Evolutionary conservation across 1,284 basidiomycete species (phyloP), one percentile per base, ranked within the genome.

Genomic region (Inonotus obliquus): DNA sequence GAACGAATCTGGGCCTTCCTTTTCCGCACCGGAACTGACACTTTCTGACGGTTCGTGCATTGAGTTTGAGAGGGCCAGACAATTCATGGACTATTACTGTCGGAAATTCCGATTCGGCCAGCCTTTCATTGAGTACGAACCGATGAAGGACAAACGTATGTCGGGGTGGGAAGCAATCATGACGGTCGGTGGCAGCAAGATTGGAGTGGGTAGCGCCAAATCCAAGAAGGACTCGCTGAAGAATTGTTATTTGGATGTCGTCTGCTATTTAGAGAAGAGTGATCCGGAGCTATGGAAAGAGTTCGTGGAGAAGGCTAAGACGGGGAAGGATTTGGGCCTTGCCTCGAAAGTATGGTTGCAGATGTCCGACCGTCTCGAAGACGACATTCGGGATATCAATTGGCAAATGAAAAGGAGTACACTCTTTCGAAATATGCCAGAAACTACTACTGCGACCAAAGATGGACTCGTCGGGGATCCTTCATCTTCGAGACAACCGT

Each of bases 41-140:
- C 79, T 97, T 21, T 83, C 85, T 17, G 89, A 95, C 70, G 86
- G 86, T 25, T 80, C 85, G 4, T 68, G 75, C 27, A 81, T 96
- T 66, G 79, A 77, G 6, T 87, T 89, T 54, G 92, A 95, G 62
- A 82, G 84, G 54, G 94, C 94, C 0, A 85, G 90, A 59, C 86
- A 85, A 66, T 98, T 98, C 75, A 95, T 98, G 87, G 94, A 96
- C 67, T 98, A 91, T 71, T 98, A 98, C 72, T 97, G 94, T 73
- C 83, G 86, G 48, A 81, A 86, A 44, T 97, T 89, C 73, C 78
- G 79, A 38, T 96, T 96, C 68, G 80, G 81, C n/a, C 86, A 85
- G 67, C 94, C 95, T 1, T 91, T 94, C 56, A 76, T 98, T 62
- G 77, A 81, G 17, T 89, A 84, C 66, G 73, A 77, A 49, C 66